phyloP scores from a whole-genome alignment of 2,329 filamentous ascomycete species.

The Fonsecaea pedrosoi region DNA sequence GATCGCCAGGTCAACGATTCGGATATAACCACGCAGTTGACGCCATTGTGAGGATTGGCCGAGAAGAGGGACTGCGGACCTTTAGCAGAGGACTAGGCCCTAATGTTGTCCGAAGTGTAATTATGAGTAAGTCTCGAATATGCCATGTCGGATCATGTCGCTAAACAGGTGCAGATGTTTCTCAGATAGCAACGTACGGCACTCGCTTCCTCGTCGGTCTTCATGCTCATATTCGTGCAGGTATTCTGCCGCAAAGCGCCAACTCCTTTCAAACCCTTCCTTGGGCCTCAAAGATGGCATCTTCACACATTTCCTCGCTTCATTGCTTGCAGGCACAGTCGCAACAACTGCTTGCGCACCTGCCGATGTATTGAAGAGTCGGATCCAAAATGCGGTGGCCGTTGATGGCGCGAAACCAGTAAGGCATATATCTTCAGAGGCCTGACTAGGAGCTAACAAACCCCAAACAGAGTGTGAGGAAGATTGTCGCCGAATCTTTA shows the following conservation, averaged over 20 bases:
- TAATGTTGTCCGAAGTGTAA: slow-evolving; percentile 34
- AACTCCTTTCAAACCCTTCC: slow-evolving; percentile 27
- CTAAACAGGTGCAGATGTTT: slow-evolving; percentile 27
- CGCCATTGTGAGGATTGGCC: slow-evolving; percentile 29
- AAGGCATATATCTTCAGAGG: background rate
- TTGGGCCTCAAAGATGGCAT: slow-evolving; percentile 30
- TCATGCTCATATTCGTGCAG: slow-evolving; percentile 15
- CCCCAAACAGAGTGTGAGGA: slow-evolving; percentile 25
- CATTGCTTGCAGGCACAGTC: slow-evolving; percentile 32
- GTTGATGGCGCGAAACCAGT: slow-evolving; percentile 31
- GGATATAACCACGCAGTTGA: slow-evolving; percentile 31
- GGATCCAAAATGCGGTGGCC: slow-evolving; percentile 31
- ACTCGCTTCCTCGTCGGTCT: background rate
- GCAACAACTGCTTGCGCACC: slow-evolving; percentile 35
- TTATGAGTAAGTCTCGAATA: slow-evolving; percentile 28
- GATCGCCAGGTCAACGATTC: slow-evolving; percentile 28
- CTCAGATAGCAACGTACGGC: slow-evolving; percentile 33
- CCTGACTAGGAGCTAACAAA: slow-evolving; percentile 9
- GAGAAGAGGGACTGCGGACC: slow-evolving; percentile 31
- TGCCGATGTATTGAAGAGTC: slow-evolving; percentile 34
- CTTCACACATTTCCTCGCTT: slow-evolving; percentile 32
- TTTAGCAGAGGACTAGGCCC: slow-evolving; percentile 31
- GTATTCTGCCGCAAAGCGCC: slow-evolving; percentile 34
- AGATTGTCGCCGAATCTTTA: slow-evolving; percentile 29
- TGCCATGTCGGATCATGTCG: background rate